Base-by-base conservation (phyloP, 495 filamentous ascomycete species). In the Podospora fimiseda region DNA sequence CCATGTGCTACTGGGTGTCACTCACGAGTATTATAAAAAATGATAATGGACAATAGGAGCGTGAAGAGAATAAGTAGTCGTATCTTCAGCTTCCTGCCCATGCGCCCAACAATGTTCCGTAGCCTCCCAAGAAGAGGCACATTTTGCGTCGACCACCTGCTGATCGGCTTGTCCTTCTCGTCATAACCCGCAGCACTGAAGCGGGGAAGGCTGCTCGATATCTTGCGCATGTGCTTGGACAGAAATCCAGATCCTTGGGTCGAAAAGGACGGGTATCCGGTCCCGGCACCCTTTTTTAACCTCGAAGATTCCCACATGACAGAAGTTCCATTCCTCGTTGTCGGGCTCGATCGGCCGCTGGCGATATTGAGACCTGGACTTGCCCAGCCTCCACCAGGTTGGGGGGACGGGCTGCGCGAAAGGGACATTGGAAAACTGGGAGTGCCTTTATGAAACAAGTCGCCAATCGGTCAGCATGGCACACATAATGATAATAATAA, bases 271-370 rank as follows among this genome's bases (percentile, higher is more conserved):
- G 87, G 85, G 68, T 91, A 89, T 16, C 84, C 80, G 51, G 83
- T 55, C 55, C 73, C 83, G 43, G 87, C 81, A 23, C 59, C 65
- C 50, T 83, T 82, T 42, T 89, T 87, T 58, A 83, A 85, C 59
- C 85, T 87, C 22, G 87, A 86, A 63, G 87, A 89, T 24, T 89
- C 85, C 90, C 90, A 96, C 19, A 86, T 87, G 42, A 90, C 81
- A 40, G 73, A 68, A 38, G 74, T 74, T 9, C 80, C 78, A 24
- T 24, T 47, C 59, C 75, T 81, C 9, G 73, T 71, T 50, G 76
- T 70, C 23, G 88, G 87, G 60, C 82, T 88, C 20, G 84, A 80
- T 61, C 78, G 75, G 53, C 85, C 86, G 66, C 84, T 90, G 38
- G 77, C 72, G 52, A 82, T 80, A 43, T 80, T 84, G 47, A 94